Base-by-base conservation (phyloP, 257 asterid genomes). In the Ilex aquifolium region DNA sequence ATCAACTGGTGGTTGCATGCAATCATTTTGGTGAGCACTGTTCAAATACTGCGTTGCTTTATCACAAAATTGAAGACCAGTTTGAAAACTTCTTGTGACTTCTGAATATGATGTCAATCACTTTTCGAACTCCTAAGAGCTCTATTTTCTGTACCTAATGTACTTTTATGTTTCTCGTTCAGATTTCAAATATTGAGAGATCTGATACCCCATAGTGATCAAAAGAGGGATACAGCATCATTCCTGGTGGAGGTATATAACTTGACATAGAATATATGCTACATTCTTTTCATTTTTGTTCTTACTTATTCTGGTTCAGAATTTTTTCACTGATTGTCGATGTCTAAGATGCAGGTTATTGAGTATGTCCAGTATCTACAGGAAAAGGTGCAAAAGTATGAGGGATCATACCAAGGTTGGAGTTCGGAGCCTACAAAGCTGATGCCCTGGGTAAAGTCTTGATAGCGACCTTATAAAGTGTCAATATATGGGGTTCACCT, bases 211-310 rank as follows among this genome's bases (percentile, higher is more conserved):
- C 61, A 86, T 62, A 75, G 90, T 21, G 95, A 91, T 71, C 96
- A 88, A 72, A 91, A 88, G 82, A 76, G 98, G 69, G 96, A 91
- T 71, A 91, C 96, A 13, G 96, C 98, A 6, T 91, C 98, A 5
- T 88, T 91, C 68, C 77, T 91, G 63, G 71, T 78, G 61, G 98
- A 91, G 98, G 98, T 86, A 64, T 54, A 36, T 55, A n/a, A 32
- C 53, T 65, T 59, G 53, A 17, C 42, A 13, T 59, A 30, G 49
- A 58, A 59, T 49, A 49, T n/a, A 49, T 49, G 9, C 49, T 56
- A 13, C 30, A 13, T n/a, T 42, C 30, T 29, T 8, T 55, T 53
- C 15, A 36, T 36, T 55, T 65, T 12, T 31, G 17, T 10, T 30
- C 16, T 30, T 51, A 17, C 36, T 59, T 59, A 30, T 64, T 49